Percentiles rank a stretch among this genome's conserved stretches.
Evolutionary conservation across 768 basidiomycete genomes (phyloP).

Genomic region (Lactarius hengduanensis): DNA sequence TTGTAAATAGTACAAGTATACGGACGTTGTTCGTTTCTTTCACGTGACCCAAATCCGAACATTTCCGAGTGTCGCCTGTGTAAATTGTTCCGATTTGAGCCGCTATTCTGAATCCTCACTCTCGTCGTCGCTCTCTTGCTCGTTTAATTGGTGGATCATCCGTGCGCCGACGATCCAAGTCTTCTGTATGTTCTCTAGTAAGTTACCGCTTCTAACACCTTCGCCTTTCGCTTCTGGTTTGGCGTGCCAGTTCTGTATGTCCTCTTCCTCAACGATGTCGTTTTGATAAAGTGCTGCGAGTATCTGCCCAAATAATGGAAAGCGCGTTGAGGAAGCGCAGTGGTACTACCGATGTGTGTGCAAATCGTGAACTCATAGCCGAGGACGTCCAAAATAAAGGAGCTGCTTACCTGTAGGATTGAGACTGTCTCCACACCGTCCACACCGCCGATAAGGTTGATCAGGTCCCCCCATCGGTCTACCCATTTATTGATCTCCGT

Average conservation of each 20-base stretch:
- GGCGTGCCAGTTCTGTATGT: slow-evolving; percentile 84
- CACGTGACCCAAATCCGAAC: neutral
- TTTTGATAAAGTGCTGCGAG: slow-evolving; percentile 84
- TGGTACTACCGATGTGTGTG: slow-evolving; percentile 45
- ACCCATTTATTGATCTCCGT: slow-evolving; percentile 63
- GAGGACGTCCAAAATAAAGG: neutral
- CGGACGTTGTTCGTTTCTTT: neutral
- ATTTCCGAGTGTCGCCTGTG: neutral
- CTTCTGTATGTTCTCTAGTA: slow-evolving; percentile 57
- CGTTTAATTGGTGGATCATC: slow-evolving; percentile 81
- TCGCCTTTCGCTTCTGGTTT: slow-evolving; percentile 54
- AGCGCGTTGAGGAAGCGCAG: slow-evolving; percentile 60
- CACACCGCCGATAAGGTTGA: slow-evolving; percentile 77
- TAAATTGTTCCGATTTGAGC: slow-evolving; percentile 28
- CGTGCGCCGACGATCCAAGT: slow-evolving; percentile 68
- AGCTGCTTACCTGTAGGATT: slow-evolving; percentile 65
- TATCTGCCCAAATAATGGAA: slow-evolving; percentile 78
- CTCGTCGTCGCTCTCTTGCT: slow-evolving; percentile 59
- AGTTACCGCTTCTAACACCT: slow-evolving; percentile 40
- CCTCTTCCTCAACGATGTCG: slow-evolving; percentile 90
- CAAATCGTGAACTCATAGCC: neutral
- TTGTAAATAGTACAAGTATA: neutral
- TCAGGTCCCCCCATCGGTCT: slow-evolving; percentile 77
- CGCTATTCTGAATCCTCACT: slow-evolving; percentile 30
- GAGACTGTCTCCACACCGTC: slow-evolving; percentile 80